Conservation (phyloP, 2,329 filamentous ascomycete genomes). For the Fusarium sp. region DNA sequence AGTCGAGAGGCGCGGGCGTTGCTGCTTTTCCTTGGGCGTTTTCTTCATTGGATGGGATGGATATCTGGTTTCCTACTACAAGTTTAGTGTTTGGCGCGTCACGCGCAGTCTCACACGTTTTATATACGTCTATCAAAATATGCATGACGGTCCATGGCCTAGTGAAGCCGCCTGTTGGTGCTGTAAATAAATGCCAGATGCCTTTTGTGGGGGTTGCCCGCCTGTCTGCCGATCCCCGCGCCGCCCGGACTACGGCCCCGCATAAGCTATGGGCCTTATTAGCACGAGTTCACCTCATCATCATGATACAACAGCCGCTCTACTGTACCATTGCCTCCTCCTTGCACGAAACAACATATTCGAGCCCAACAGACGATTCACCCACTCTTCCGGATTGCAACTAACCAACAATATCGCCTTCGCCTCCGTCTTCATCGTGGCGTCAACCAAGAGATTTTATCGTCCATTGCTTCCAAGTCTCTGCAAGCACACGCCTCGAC, state of each 20-base stretch:
- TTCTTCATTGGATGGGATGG: constrained; percentile 24
- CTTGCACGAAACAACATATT: not conserved
- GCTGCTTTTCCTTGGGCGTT: constrained; percentile 29
- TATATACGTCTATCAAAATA: constrained; percentile 28
- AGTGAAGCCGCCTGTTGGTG: constrained; percentile 15
- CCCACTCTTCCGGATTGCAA: too few species aligned
- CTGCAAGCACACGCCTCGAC: constrained; percentile 1
- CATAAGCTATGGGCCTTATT: constrained; percentile 30
- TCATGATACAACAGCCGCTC: not conserved
- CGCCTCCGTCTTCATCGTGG: constrained; percentile 18
- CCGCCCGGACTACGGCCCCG: constrained; percentile 40
- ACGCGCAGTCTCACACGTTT: constrained; percentile 40
- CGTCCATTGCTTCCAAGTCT: not conserved
- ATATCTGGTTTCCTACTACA: constrained; percentile 34
- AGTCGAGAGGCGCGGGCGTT: constrained; percentile 31
- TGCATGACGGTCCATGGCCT: constrained; percentile 7
- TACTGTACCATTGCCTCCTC: not conserved
- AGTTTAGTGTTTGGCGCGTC: constrained; percentile 37
- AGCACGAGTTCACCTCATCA: constrained; percentile 5
- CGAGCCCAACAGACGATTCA: too few species aligned
- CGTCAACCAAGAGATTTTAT: constrained; percentile 12
- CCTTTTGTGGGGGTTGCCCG: constrained; percentile 33
- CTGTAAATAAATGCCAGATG: constrained; percentile 1
- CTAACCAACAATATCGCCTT: not conserved
- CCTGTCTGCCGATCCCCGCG: constrained; percentile 35